Conservation (phyloP, 2,329 filamentous ascomycete genomes). For the Trichoderma semiorbis region DNA sequence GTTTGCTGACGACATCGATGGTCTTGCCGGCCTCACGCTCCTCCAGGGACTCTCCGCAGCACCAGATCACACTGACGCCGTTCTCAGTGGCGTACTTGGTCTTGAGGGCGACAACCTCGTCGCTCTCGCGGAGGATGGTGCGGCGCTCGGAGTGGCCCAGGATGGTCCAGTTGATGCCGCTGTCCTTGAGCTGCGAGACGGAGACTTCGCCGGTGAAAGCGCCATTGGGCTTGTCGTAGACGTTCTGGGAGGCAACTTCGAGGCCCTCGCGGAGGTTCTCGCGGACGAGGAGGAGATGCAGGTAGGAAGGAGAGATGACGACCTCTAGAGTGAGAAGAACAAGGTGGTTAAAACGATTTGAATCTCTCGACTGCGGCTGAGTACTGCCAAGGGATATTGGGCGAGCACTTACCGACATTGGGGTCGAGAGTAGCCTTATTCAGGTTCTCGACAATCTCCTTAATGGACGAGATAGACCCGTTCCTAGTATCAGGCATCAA, state of each 20-base stretch:
- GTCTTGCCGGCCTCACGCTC: constrained; percentile 84
- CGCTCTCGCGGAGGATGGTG: constrained; percentile 81
- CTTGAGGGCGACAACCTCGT: constrained; percentile 86
- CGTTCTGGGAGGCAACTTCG: constrained; percentile 91
- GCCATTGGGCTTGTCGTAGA: constrained; percentile 94
- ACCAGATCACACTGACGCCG: constrained; percentile 89
- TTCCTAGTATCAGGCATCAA: constrained; percentile 61
- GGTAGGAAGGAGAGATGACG: constrained; percentile 83
- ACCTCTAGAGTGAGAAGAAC: constrained; percentile 61
- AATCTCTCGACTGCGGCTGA: background rate
- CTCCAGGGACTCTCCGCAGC: constrained; percentile 93
- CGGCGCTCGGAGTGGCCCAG: constrained; percentile 94
- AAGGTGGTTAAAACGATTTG: background rate
- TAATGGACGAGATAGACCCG: constrained; percentile 84
- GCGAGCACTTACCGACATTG: constrained; percentile 59
- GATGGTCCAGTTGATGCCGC: constrained; percentile 83
- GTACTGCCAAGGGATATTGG: background rate
- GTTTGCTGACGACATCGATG: constrained; percentile 76
- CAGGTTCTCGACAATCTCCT: constrained; percentile 83
- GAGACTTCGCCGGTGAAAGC: constrained; percentile 97
- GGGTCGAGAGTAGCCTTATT: constrained; percentile 80
- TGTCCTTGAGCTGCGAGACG: constrained; percentile 85
- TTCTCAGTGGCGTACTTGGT: constrained; percentile 88
- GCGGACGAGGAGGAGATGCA: constrained; percentile 87
- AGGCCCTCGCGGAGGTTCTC: constrained; percentile 72